phyloP scores from a whole-genome alignment of 169 alveolate genomes.

The Cryptosporidium parvum region DNA sequence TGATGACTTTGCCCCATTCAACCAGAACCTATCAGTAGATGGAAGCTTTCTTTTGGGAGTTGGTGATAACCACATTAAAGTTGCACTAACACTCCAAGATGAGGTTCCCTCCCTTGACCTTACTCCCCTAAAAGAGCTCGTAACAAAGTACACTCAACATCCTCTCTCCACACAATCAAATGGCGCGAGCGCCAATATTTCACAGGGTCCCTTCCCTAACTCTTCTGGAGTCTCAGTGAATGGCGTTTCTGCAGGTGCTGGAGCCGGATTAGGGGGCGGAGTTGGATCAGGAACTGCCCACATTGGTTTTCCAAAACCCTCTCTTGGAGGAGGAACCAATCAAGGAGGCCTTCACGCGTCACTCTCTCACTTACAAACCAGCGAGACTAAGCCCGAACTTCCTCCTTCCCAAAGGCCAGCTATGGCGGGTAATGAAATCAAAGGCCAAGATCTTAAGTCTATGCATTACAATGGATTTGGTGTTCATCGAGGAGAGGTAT shows the following conservation, averaged over 20 bases:
- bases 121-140: conserved; percentile 37
- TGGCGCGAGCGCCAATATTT: background rate
- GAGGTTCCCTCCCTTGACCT: conserved; percentile 33
- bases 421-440: background rate
- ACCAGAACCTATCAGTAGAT: conserved; percentile 75
- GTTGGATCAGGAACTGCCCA: background rate
- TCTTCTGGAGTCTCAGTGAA: conserved; percentile 14
- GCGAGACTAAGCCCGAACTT: background rate
- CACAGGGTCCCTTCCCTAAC: background rate
- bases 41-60: conserved; percentile 78
- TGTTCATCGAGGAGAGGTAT: background rate
- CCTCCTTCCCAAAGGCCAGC: conserved; percentile 10
- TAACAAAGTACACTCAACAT: conserved; percentile 40
- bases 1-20: conserved; percentile 78
- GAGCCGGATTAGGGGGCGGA: background rate
- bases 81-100: conserved; percentile 77
- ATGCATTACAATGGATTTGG: background rate
- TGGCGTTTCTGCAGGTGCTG: background rate
- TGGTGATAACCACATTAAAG: conserved; percentile 79
- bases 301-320: background rate
- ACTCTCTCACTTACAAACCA: background rate
- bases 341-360: background rate
- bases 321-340: background rate
- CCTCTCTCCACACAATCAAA: conserved; percentile 24
- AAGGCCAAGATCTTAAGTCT: conserved; percentile 3